These are phyloP conservation scores for Trypanosoma vivax DNA, from an alignment of 208 protist genomes.

Conservation along the genomic window DNA sequence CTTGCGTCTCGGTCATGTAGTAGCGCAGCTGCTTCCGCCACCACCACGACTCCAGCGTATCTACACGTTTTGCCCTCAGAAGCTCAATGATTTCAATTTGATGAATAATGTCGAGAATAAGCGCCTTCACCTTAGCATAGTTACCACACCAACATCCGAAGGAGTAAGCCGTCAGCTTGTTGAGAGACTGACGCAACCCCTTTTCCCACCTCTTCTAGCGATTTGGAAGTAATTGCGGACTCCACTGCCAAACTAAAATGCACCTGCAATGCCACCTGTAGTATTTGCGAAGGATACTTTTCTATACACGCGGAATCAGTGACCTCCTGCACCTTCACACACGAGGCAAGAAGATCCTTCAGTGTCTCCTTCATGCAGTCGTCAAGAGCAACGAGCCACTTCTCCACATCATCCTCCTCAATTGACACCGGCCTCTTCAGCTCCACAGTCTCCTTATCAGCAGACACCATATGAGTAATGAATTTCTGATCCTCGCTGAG, in stretches of 20 bases:
- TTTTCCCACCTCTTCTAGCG: constrained; percentile 26
- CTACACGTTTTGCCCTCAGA: constrained; percentile 50
- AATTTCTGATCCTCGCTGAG: constrained; percentile 74
- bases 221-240: constrained; percentile 32
- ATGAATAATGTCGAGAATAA: constrained; percentile 96
- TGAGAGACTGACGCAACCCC: constrained; percentile 43
- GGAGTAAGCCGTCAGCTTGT: constrained; percentile 58
- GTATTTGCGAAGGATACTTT: constrained; percentile 85
- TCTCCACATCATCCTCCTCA: constrained; percentile 86
- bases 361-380: constrained; percentile 82
- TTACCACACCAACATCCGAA: constrained; percentile 30
- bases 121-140: constrained; percentile 88
- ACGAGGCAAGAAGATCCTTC: constrained; percentile 52
- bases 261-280: constrained; percentile 83
- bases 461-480: constrained; percentile 88
- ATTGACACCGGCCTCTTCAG: constrained; percentile 69
- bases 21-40: constrained; percentile 98
- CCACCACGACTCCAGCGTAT: constrained; percentile 71
- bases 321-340: constrained; percentile 38
- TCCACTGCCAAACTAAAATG: constrained; percentile 74
- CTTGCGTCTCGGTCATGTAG: constrained; percentile 48
- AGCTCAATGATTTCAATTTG: constrained; percentile 91
- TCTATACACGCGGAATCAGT: constrained; percentile 31
- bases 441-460: constrained; percentile 79
- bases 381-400: constrained; percentile 91